Conservation (phyloP, 176 grass and related monocot genomes). For the Pontederia crassipes region DNA sequence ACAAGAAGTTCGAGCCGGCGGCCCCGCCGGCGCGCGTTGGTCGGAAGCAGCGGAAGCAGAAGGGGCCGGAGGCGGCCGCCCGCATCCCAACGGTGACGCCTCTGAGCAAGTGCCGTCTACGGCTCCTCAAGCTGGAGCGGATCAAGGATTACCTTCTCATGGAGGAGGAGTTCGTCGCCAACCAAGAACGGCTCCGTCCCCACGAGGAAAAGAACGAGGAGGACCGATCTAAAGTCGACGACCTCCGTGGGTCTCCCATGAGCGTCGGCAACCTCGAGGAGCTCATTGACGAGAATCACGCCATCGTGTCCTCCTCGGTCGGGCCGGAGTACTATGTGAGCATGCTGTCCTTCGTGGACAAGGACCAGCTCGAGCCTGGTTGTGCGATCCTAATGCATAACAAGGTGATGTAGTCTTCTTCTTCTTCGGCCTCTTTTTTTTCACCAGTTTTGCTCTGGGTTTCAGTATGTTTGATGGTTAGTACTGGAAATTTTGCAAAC, state of each 20-base stretch:
- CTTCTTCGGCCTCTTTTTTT: neutral
- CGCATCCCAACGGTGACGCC: neutral
- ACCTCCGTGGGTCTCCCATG: neutral
- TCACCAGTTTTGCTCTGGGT: neutral
- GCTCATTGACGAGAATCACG: constrained; percentile 8
- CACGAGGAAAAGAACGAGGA: constrained; percentile 12
- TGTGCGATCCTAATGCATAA: constrained; percentile 7
- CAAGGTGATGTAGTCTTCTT: neutral
- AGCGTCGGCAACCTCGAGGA: neutral
- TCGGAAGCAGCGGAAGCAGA: neutral
- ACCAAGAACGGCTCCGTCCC: neutral
- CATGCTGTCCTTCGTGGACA: neutral
- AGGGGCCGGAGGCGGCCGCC: neutral
- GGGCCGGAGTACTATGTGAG: constrained; percentile 8
- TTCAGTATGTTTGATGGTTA: neutral
- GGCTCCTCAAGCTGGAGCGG: neutral
- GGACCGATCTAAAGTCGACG: neutral
- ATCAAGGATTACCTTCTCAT: neutral
- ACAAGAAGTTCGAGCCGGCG: neutral
- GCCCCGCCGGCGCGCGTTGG: neutral
- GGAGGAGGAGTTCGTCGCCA: constrained; percentile 6
- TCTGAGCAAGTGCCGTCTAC: neutral
- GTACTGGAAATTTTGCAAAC: neutral
- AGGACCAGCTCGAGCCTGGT: neutral
- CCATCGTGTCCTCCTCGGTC: neutral